Conservation (phyloP, 495 filamentous ascomycete species). For the Penicillium cinerascens region DNA sequence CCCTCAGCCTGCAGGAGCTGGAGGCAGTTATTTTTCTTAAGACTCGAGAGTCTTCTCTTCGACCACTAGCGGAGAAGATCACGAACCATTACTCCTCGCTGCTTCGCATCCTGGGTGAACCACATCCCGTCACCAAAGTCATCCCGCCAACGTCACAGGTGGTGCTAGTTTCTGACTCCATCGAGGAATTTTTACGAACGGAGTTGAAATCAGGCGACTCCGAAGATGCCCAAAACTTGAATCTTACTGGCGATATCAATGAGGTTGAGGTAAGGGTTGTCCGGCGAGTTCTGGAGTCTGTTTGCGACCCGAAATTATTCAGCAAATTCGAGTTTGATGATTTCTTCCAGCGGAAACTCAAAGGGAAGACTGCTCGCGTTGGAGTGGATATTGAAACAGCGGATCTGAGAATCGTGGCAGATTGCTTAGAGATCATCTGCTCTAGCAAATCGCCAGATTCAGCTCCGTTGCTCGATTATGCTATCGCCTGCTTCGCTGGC, state of each 20-base stretch:
- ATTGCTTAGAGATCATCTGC: slow-evolving; percentile 4
- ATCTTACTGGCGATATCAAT: slow-evolving; percentile 4
- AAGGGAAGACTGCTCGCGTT: slow-evolving; percentile 7
- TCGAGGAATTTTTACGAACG: slow-evolving; percentile 6
- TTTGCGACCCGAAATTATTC: slow-evolving; percentile 17
- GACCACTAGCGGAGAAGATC: slow-evolving; percentile 15
- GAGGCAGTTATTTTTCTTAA: slow-evolving; percentile 15
- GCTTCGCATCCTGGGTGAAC: slow-evolving; percentile 2
- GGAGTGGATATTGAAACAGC: slow-evolving; percentile 8
- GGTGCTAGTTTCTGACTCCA: slow-evolving; percentile 13
- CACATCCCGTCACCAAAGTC: neutral
- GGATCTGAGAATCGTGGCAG: slow-evolving; percentile 1
- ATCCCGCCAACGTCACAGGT: neutral
- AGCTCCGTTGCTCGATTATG: neutral
- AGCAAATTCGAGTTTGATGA: slow-evolving; percentile 18
- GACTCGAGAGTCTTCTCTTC: slow-evolving; percentile 12
- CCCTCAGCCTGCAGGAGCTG: slow-evolving; percentile 1
- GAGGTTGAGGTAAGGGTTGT: slow-evolving; percentile 16
- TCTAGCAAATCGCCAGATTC: neutral
- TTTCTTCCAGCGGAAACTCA: slow-evolving; percentile 19
- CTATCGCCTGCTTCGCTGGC: neutral
- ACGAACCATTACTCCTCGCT: slow-evolving; percentile 13
- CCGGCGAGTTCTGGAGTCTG: slow-evolving; percentile 13
- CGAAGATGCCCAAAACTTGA: neutral
- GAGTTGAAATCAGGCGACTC: neutral